Evolutionary conservation across 441 rosid genomes (phyloP).

Genomic region (Pelargonium fulgidum): DNA sequence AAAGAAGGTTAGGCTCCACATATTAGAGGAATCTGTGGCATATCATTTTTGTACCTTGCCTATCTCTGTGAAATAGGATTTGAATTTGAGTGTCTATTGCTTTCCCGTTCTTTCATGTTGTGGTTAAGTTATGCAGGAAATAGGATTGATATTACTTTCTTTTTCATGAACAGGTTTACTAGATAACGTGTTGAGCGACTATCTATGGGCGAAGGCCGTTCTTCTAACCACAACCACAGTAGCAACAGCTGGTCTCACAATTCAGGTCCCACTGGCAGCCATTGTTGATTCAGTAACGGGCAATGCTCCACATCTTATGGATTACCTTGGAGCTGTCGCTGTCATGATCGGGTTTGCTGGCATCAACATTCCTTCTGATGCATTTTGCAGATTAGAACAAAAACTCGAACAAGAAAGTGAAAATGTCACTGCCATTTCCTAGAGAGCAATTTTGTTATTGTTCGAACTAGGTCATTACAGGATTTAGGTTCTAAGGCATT

Average conservation of each 20-base stretch:
- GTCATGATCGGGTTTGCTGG: slow-evolving; percentile 89
- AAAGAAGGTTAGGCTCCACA: too few species aligned
- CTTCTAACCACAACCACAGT: slow-evolving; percentile 85
- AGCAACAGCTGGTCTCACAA: slow-evolving; percentile 88
- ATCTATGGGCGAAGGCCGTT: slow-evolving; percentile 93
- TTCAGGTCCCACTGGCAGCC: slow-evolving; percentile 94
- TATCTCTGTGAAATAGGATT: too few species aligned
- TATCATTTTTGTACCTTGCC: too few species aligned
- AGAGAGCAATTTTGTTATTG: too few species aligned
- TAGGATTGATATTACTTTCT: neutral
- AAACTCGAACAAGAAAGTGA: slow-evolving; percentile 38
- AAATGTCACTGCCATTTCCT: neutral
- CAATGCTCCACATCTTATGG: slow-evolving; percentile 56
- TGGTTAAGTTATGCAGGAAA: too few species aligned
- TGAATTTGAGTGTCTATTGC: too few species aligned
- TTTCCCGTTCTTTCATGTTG: too few species aligned
- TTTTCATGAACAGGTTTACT: slow-evolving; percentile 49
- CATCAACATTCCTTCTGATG: slow-evolving; percentile 67
- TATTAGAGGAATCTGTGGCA: too few species aligned
- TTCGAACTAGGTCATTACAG: too few species aligned
- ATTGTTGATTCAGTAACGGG: slow-evolving; percentile 66
- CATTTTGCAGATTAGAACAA: slow-evolving; percentile 37
- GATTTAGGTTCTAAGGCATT: too few species aligned
- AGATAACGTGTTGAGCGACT: slow-evolving; percentile 89
- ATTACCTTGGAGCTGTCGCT: slow-evolving; percentile 73